Base-by-base conservation (phyloP, 306 rosid species). In the Cercis canadensis region DNA sequence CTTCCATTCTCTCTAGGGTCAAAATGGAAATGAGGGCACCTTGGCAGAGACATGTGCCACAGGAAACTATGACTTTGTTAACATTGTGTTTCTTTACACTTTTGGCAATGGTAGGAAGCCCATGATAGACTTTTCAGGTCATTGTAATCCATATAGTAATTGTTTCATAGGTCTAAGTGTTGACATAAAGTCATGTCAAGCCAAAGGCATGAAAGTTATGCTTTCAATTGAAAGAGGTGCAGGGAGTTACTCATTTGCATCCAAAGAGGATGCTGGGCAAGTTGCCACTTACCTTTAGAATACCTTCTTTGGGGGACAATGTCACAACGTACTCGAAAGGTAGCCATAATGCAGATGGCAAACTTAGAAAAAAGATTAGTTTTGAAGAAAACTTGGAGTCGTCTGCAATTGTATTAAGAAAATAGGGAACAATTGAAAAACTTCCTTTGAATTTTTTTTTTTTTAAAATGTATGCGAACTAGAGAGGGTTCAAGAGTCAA, bases 241-340 rank as follows among this genome's bases (percentile, higher is more conserved):
- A 0, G 92, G 90, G 33, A 72, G 83, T 78, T 84, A 84, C 78
- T 81, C 57, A 19, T 82, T 86, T 18, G 17, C 78, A 41, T 88
- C 92, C 0, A 4, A 75, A 3, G 77, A 37, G 8, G 96, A 87
- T 29, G 90, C 90, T 3, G 74, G 34, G 64, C 67, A 78, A 14
- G 85, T 87, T 33, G 82, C 92, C 2, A 56, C 40, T 14, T 89
- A 82, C 36, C 83, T 84, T 8, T 89, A 92, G 92, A 85, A 84
- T 56, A 84, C 68, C 72, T 87, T 84, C 57, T n/a, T 64, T 89
- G 49, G 96, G 90, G 5, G 96, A 87, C 8, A 11, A 34, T 15
- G n/a, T n/a, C n/a, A n/a, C n/a, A n/a, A n/a, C n/a, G n/a, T n/a
- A n/a, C n/a, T n/a, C n/a, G n/a, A n/a, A n/a, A n/a, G n/a, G n/a